Percentiles rank a stretch among this genome's conserved stretches.
Evolutionary conservation across 495 filamentous ascomycete species (phyloP).

Genomic region (Neurospora sp.): DNA sequence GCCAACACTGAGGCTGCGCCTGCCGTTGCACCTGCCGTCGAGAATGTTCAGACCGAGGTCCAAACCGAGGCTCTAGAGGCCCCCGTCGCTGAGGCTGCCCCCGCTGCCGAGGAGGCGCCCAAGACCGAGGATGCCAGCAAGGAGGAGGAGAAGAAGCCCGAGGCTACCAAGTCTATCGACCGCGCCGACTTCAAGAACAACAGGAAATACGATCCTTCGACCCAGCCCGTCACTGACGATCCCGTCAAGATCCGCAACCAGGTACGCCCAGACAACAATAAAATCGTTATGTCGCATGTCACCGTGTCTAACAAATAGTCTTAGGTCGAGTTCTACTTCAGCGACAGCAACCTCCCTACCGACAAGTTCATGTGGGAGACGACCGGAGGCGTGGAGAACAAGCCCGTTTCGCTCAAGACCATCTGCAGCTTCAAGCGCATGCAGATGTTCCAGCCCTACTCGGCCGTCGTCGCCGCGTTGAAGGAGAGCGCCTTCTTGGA

Average conservation of each 20-base stretch:
- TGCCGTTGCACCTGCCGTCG: conserved; percentile 6
- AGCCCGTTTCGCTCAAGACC: conserved; percentile 61
- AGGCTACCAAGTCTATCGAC: conserved; percentile 14
- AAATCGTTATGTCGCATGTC: conserved; percentile 4
- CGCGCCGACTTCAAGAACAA: conserved; percentile 27
- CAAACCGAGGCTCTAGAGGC: not conserved
- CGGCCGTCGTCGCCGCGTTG: conserved; percentile 71
- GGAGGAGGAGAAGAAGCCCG: conserved; percentile 9
- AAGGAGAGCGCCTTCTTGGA: conserved; percentile 57
- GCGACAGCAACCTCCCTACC: conserved; percentile 77
- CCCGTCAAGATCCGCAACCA: conserved; percentile 50
- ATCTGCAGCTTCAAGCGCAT: conserved; percentile 88
- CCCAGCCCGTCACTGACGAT: conserved; percentile 56
- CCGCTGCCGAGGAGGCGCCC: not conserved
- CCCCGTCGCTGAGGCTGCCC: not conserved
- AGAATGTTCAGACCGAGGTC: not conserved
- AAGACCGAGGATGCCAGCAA: conserved; percentile 7
- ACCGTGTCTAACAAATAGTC: conserved; percentile 7
- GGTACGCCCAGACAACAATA: conserved; percentile 1
- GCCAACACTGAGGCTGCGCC: conserved; percentile 9
- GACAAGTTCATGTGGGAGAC: conserved; percentile 78
- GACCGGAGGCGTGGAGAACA: conserved; percentile 68
- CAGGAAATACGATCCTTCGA: conserved; percentile 55
- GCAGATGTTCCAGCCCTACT: conserved; percentile 78
- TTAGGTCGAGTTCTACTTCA: conserved; percentile 97